Conservation (phyloP, 805 yeast species). For the Yamadazyma kitorensis region DNA sequence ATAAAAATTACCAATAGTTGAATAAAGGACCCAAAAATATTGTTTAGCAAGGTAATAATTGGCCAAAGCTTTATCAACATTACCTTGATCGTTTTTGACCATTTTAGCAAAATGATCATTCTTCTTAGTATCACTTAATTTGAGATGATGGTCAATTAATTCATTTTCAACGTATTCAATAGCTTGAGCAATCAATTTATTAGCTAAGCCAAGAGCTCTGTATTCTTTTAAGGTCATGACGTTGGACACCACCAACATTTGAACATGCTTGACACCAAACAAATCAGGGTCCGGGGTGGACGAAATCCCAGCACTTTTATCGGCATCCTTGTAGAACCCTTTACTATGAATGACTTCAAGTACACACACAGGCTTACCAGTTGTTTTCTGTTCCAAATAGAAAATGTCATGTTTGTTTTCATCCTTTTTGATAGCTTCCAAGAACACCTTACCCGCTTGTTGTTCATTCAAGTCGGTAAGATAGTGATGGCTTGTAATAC, state of each 20-base stretch:
- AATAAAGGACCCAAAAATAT: slow-evolving; percentile 53
- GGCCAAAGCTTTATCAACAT: slow-evolving; percentile 28
- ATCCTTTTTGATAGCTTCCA: slow-evolving; percentile 9
- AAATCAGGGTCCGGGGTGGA: slow-evolving; percentile 28
- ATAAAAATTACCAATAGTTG: slow-evolving; percentile 72
- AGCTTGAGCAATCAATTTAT: slow-evolving; percentile 21
- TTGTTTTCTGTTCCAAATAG: slow-evolving; percentile 21
- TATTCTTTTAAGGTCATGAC: slow-evolving; percentile 26
- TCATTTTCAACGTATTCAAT: slow-evolving; percentile 31
- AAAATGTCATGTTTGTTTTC: slow-evolving; percentile 24
- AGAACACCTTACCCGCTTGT: slow-evolving; percentile 21
- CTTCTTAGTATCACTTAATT: slow-evolving; percentile 19
- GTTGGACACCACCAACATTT: slow-evolving; percentile 22
- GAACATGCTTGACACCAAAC: slow-evolving; percentile 32
- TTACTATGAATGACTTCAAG: slow-evolving; percentile 21
- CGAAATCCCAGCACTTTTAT: slow-evolving; percentile 20
- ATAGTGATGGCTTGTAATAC: slow-evolving; percentile 3
- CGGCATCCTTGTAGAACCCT: slow-evolving; percentile 29
- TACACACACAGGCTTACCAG: slow-evolving; percentile 21
- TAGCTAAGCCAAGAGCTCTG: slow-evolving; percentile 29
- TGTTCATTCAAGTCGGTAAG: slow-evolving; percentile 10
- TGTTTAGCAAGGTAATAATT: slow-evolving; percentile 32
- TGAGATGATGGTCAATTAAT: slow-evolving; percentile 24
- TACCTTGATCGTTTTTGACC: slow-evolving; percentile 28
- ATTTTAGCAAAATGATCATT: slow-evolving; percentile 29